A percentile compares a stretch with the other conserved stretches of the same genome.
Conservation (phyloP, 2,329 filamentous ascomycete genomes). For the Alternaria sp. region DNA sequence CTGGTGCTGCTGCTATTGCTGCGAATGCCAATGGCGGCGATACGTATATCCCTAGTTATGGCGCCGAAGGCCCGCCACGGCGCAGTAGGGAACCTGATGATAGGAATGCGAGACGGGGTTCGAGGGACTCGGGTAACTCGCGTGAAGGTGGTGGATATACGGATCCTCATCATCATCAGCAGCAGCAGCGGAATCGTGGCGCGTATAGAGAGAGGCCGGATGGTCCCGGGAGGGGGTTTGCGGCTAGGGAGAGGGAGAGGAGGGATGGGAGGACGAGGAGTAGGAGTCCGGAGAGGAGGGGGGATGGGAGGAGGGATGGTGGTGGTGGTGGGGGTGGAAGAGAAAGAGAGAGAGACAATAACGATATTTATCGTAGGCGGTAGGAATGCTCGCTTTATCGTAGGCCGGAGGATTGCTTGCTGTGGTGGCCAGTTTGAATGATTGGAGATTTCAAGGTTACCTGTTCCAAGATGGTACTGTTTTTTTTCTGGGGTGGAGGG, state of each 20-base stretch:
- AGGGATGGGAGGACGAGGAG: conserved; percentile 46
- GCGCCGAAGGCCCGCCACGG: conserved; percentile 38
- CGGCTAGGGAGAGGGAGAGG: conserved; percentile 14
- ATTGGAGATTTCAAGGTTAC: background rate
- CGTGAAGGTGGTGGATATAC: conserved; percentile 38
- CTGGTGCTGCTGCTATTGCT: background rate
- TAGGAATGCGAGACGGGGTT: conserved; percentile 39
- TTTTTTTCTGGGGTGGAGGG: too few relatives aligned
- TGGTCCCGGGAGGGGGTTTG: too few relatives aligned
- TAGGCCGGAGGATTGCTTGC: background rate
- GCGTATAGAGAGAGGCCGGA: background rate
- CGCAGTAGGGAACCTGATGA: conserved; percentile 49
- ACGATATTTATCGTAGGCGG: background rate
- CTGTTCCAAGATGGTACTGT: too few relatives aligned
- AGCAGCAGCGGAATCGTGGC: conserved; percentile 34
- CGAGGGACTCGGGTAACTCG: conserved; percentile 47
- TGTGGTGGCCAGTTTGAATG: background rate
- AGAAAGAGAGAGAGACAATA: background rate
- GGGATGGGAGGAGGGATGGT: background rate
- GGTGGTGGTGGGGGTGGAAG: background rate
- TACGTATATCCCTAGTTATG: conserved; percentile 58
- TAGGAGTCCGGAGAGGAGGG: conserved; percentile 48
- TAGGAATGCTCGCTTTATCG: background rate
- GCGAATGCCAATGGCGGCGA: conserved; percentile 39
- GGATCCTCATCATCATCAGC: conserved; percentile 29